Conservation (phyloP, 208 protist genomes). For the Leishmania braziliensis region DNA sequence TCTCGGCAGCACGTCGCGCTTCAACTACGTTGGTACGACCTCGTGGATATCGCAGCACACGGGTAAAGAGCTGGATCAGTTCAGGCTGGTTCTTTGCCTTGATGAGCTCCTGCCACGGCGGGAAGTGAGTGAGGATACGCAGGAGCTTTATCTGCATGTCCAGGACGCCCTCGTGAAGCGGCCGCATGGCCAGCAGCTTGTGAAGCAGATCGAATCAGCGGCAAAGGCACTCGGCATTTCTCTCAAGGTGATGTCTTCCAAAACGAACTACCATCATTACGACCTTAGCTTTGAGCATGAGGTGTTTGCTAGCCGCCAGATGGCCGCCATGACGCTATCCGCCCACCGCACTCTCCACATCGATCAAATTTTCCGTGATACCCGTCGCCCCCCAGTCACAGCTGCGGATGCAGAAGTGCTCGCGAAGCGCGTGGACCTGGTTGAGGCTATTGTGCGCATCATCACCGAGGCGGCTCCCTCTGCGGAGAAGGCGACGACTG, state of each 20-base stretch:
- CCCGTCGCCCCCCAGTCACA: conserved; percentile 29
- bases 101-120: conserved; percentile 63
- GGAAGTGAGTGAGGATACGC: conserved; percentile 15
- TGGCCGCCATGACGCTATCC: conserved; percentile 81
- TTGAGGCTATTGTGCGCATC: conserved; percentile 59
- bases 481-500: not conserved
- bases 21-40: conserved; percentile 75
- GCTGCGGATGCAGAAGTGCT: conserved; percentile 28
- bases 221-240: conserved; percentile 45
- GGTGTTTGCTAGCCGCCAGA: conserved; percentile 69
- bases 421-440: conserved; percentile 53
- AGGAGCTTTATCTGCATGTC: conserved; percentile 77
- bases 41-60: conserved; percentile 51
- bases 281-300: conserved; percentile 89
- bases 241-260: conserved; percentile 57
- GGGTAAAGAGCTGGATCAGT: conserved; percentile 57
- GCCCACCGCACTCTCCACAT: conserved; percentile 44
- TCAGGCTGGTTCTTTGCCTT: conserved; percentile 60
- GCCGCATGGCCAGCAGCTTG: conserved; percentile 46
- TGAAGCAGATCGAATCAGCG: conserved; percentile 47
- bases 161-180: conserved; percentile 63
- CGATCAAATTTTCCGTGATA: conserved; percentile 73
- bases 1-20: conserved; percentile 68
- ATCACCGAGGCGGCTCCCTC: conserved; percentile 23
- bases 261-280: conserved; percentile 85